Base-by-base conservation (phyloP, 129 eudicot species). In the Pseudognaphalium luteoalbum region DNA sequence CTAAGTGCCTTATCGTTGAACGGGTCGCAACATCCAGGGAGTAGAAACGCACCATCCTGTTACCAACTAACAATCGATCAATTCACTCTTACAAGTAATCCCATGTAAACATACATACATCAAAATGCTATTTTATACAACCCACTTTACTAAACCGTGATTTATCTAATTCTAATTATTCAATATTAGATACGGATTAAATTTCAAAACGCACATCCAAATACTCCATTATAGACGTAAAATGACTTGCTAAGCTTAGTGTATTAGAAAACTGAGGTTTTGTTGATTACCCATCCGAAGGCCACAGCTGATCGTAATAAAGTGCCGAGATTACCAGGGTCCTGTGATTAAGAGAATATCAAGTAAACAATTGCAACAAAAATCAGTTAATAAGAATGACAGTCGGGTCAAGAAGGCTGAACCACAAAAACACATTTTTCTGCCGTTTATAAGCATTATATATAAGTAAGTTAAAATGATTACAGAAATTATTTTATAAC, bases 261-360 rank as follows among this genome's bases (percentile, higher is more conserved):
- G 35, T 57, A 21, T 21, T 5, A 16, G 42, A 16, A 74, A 21
- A 41, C 14, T 73, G 75, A 74, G 32, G 73, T n/a, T 10, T 9
- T 59, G 50, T 72, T 64, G 17, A 71, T 76, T 85, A 93, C 98
- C 98, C 98, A 93, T 78, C 87, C 83, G 17, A 93, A 93, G 14
- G 97, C 98, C 79, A 88, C 81, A 0, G 97, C 96, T 76, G 98
- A 88, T 88, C 97, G 80, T 75, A 93, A 81, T 63, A 93, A 87
- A 58, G 98, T 93, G 76, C 98, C 98, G 71, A 93, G 97, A 73
- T 93, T 93, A 77, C 98, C 98, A 32, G 98, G 98, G 81, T 93
- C 98, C 98, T 93, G 89, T 85, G 77, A 57, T 68, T 32, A 70
- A 76, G 60, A 85, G 25, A 81, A 71, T 42, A 50, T 11, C 30